Conservation (phyloP, 371 early-diverging fungal species). For the Mortierella sp. region DNA sequence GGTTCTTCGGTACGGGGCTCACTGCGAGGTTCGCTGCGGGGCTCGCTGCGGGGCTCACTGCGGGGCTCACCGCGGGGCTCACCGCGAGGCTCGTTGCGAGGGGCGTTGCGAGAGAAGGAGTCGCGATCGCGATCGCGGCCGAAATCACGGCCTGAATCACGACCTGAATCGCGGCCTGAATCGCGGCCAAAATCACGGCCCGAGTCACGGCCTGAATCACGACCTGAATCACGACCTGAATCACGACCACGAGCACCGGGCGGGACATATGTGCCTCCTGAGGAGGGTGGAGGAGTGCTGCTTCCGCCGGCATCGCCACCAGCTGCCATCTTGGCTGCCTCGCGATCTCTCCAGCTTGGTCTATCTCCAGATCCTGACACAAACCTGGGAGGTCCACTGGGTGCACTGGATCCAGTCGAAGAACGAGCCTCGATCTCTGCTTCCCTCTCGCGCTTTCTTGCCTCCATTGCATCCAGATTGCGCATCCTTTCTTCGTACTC, state of each 20-base stretch:
- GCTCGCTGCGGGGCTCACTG: too few species aligned
- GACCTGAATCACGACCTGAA: too few species aligned
- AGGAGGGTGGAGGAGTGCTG: slow-evolving; percentile 13
- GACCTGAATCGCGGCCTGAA: slow-evolving; percentile 3
- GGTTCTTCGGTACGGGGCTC: slow-evolving; percentile 24
- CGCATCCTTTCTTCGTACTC: slow-evolving; percentile 56
- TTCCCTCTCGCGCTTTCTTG: slow-evolving; percentile 46
- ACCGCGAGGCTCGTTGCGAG: slow-evolving; percentile 4
- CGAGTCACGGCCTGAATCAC: slow-evolving; percentile 1
- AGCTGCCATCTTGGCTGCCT: slow-evolving; percentile 39
- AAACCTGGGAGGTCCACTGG: slow-evolving; percentile 13
- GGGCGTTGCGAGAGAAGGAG: not conserved
- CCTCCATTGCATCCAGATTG: slow-evolving; percentile 45
- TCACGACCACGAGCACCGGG: slow-evolving; percentile 14
- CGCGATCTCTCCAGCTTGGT: slow-evolving; percentile 53
- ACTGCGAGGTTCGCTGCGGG: slow-evolving; percentile 2
- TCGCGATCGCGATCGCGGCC: too few species aligned
- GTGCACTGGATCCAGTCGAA: slow-evolving; percentile 17
- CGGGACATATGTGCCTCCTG: slow-evolving; percentile 32
- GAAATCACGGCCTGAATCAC: not conserved
- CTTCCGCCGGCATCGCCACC: slow-evolving; percentile 10
- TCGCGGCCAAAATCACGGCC: not conserved
- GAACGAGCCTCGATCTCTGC: slow-evolving; percentile 50
- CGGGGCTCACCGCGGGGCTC: too few species aligned
- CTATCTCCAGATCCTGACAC: slow-evolving; percentile 40